Base-by-base conservation (phyloP, 768 basidiomycete genomes). In the Kwoniella europaea region DNA sequence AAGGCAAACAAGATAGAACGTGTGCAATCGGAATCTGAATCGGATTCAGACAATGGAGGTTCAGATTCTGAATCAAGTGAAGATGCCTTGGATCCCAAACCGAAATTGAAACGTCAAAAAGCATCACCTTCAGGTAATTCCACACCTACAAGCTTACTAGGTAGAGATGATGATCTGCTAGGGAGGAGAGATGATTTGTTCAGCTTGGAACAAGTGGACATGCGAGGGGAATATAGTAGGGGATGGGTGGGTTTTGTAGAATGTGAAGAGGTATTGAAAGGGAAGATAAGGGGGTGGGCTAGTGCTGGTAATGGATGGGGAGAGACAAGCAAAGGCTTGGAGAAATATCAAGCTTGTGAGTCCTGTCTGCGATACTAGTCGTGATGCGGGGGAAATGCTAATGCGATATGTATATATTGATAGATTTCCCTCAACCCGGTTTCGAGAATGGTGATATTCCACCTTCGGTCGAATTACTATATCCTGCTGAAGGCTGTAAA, bases 341-440 rank as follows among this genome's bases (percentile, higher is more conserved):
- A 78, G 3, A 80, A 77, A 54, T 80, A 80, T 63, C 63, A 68
- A 41, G 71, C 77, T 18, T 80, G 79, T 80, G 67, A 74, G 79
- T 75, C 22, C 71, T 43, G 35, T 18, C 35, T 27, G n/a, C 58
- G 15, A 50, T 18, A 15, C 18, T 50, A 50, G 12, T 13, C 46
- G 46, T 18, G 18, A 50, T 50, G 46, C 12, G 46, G 12, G 0
- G 12, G 4, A 18, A 50, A 18, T 10, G 46, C 18, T 15, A 50
- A 50, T 13, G 4, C 13, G 46, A 50, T 50, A 50, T 50, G 46
- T 15, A 15, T 50, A 18, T 50, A 41, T 6, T 20, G 15, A 44
- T 24, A 83, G 80, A 77, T 50, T 81, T 81, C 64, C 77, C 75
- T 22, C 82, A 83, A 71, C 73, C 71, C 12, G 80, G 79, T 16